Evolutionary conservation across 805 yeast genomes (phyloP), one percentile per base, ranked within the genome.

Genomic region (Suhomyces sp.): DNA sequence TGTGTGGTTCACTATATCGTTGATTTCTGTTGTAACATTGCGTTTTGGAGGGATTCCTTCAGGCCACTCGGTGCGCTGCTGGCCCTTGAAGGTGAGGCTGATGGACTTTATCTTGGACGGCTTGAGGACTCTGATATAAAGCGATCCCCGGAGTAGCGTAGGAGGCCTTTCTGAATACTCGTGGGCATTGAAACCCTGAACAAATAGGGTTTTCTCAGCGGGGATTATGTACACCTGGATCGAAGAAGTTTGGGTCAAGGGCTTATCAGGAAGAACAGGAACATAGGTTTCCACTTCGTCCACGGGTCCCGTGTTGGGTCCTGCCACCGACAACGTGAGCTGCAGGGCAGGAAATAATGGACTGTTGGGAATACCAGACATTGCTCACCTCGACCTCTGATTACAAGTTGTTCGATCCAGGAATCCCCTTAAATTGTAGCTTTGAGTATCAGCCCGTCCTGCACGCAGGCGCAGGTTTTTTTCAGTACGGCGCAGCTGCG

Each of bases 21-120:
- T 81, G 22, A 79, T 67, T 60, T 94, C 99, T 33, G 69, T 67
- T 55, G 81, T 85, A 12, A 84, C 87, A 15, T 76, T 74, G 58
- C 85, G 84, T 65, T 87, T 89, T 0, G 97, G 97, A 0, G 98
- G 98, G 17, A 93, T 92, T 2, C 99, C 99, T 64, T 94, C 97
- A 2, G 97, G 97, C 97, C 97, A 92, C 55, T 92, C 97, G 0
- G 97, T 92, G 58, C 88, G 78, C 36, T 88, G 81, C 1, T 68
- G 64, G 1, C 97, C 97, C 49, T 78, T 77, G 60, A 92, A 83
- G 1, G 77, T 73, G 47, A 92, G 73, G 4, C 72, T 66, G 10
- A 92, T 81, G 17, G 80, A 66, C 67, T 87, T 89, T 55, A 92
- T 73, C 65, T 85, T 88, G 27, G 86, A 77, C 0, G 93, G 86